Base-by-base conservation (phyloP, 805 yeast genomes). In the Kodamaea fukazawae region DNA sequence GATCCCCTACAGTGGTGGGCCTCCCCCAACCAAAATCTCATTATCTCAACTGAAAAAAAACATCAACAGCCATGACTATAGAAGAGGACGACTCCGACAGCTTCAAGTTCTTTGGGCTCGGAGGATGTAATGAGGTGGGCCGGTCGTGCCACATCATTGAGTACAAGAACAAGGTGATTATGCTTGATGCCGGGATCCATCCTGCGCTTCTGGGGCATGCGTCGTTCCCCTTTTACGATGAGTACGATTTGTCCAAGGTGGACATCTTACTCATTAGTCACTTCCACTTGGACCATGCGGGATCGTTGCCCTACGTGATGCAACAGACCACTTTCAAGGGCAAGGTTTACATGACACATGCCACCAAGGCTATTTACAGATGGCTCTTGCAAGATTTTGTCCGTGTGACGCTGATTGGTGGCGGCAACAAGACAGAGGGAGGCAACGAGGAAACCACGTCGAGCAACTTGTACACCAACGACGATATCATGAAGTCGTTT, bases 121-220 rank as follows among this genome's bases (percentile, higher is more conserved):
- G 99, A 6, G 99, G 98, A n/a, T 95, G 98, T 47, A 87, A 85
- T 51, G 99, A 93, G 60, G 99, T 93, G 5, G 99, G 99, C 3
- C 68, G 99, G 44, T 87, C 96, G 25, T 91, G 98, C 57, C 99
- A 93, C 57, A 81, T 93, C 32, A 70, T 93, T 23, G 90, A 86
- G 50, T 93, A 84, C 64, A 89, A 88, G 58, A 96, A 96, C 42
- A 91, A 93, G 56, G 90, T 91, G 4, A 83, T 93, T 36, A 93
- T 93, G 99, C 54, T 93, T 36, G 99, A 93, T 64, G 96, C 99
- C 1, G 99, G 99, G 38, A 88, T 93, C 22, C 99, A 93, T 63
- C 99, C 99, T 1, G 99, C 96, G 0, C 79, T 81, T 46, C 75
- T 84, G 23, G 99, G 99, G 2, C 72, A 89, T 48, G 83, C 91